Evolutionary conservation across 1,139 yeast species (phyloP), one percentile per base, ranked within the genome.

Genomic region (Yamadazyma mexicana): DNA sequence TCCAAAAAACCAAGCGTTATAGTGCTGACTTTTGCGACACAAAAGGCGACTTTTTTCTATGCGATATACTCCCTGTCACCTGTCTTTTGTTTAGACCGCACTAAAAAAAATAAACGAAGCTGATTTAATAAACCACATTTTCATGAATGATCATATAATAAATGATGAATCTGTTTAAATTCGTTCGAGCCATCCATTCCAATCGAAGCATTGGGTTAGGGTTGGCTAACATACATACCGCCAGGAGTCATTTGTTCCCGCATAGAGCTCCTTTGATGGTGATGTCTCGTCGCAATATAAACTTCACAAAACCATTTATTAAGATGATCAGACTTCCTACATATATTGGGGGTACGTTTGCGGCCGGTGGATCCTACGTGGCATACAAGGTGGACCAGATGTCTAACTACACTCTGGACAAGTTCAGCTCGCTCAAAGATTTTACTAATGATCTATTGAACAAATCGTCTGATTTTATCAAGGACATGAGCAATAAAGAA

Each of bases 371-470:
- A 0, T 85, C 96, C 3, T 92, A 89, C 56, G 83, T 89, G 34
- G 88, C 91, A 22, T 89, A 89, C 59, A 91, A 92, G 59, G 86
- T 89, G 3, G 95, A 89, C 44, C 95, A 91, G 61, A 95, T 95
- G 0, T 75, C 88, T 1, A 70, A 61, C 31, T 87, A 76, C 51
- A 79, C 96, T 0, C 73, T 72, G 39, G 95, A 86, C 44, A 79
- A 79, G 56, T 54, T 89, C 34, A 70, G 73, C 7, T 70, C 79
- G 37, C 66, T 84, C 17, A 77, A 79, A 59, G 95, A 79, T 52
- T 56, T 80, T 51, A 69, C 84, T 2, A 69, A 67, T 35, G 72
- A 71, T 17, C 44, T 73, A 16, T 64, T 69, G 41, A 77, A 71
- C 45, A 69, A 66, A 25, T 62, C 80, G 0, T 65, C 70, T 17